A percentile compares a stretch with the other conserved stretches of the same genome.
These are phyloP conservation scores for Candida sphagnicola DNA, from an alignment of 805 yeast genomes.

Conservation along the genomic window DNA sequence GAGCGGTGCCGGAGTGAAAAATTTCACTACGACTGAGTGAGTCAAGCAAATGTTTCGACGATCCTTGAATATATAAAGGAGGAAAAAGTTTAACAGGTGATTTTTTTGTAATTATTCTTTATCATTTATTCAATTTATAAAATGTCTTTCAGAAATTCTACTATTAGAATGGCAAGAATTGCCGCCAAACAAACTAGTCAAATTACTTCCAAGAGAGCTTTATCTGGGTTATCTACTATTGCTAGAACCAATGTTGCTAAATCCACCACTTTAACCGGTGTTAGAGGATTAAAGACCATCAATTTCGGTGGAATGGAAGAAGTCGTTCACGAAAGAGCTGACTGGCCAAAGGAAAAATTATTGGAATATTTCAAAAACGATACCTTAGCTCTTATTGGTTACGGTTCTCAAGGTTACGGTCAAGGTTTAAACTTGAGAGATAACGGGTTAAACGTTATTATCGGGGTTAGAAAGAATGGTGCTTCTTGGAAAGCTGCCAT, in stretches of 20 bases:
- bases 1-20: constrained; percentile 4
- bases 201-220: constrained; percentile 61
- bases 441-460: constrained; percentile 94
- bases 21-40: constrained; percentile 2
- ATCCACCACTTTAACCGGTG: constrained; percentile 46
- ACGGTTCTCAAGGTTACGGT: constrained; percentile 99
- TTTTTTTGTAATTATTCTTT: constrained; percentile 1
- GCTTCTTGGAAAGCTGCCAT: constrained; percentile 99
- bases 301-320: constrained; percentile 96
- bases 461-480: constrained; percentile 98
- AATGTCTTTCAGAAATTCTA: constrained; percentile 44
- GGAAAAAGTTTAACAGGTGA: background rate
- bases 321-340: constrained; percentile 96
- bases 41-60: background rate
- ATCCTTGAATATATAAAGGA: constrained; percentile 2
- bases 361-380: constrained; percentile 96
- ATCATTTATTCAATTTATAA: constrained; percentile 8
- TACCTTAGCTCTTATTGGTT: constrained; percentile 96
- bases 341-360: constrained; percentile 98
- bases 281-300: constrained; percentile 93
- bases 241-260: constrained; percentile 40
- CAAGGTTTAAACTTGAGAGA: constrained; percentile 99
- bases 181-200: constrained; percentile 42
- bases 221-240: constrained; percentile 48
- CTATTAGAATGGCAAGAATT: constrained; percentile 45